These are phyloP conservation scores for Aspergillus arachidicola DNA, from an alignment of 2,329 filamentous ascomycete genomes.

Conservation along the genomic window DNA sequence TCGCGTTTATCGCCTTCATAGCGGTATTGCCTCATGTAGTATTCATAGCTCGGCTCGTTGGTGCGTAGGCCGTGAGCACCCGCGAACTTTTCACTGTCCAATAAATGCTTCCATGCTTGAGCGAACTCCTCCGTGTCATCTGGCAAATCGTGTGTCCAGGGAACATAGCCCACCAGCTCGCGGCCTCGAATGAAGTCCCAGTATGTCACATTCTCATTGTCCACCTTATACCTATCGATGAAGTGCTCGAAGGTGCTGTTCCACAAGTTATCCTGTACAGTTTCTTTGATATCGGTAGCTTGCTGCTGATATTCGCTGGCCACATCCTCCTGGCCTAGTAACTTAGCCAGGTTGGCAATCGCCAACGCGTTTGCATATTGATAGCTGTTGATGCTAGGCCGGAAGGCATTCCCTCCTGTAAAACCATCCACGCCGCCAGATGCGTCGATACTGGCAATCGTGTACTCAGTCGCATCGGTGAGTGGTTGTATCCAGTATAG, in stretches of 20 bases:
- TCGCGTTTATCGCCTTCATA: conserved; percentile 41
- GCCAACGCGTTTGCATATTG: conserved; percentile 48
- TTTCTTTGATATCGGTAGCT: conserved; percentile 39
- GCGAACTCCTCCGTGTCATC: conserved; percentile 43
- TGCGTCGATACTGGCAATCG: conserved; percentile 48
- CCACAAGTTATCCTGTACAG: conserved; percentile 46
- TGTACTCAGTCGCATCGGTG: conserved; percentile 50
- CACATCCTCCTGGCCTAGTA: conserved; percentile 28
- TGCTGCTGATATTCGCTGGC: conserved; percentile 27
- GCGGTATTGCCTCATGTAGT: conserved; percentile 42
- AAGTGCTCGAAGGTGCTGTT: conserved; percentile 49
- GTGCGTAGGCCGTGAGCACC: conserved; percentile 45
- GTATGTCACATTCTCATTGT: conserved; percentile 41
- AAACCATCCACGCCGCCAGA: conserved; percentile 42
- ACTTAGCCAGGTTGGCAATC: conserved; percentile 42
- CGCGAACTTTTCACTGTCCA: conserved; percentile 37
- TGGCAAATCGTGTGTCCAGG: conserved; percentile 48
- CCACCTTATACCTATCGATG: conserved; percentile 45
- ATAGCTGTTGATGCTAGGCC: conserved; percentile 50
- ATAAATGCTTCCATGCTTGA: conserved; percentile 28
- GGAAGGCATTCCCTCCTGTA: conserved; percentile 43
- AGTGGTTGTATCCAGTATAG: conserved; percentile 49
- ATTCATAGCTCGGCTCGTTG: conserved; percentile 48
- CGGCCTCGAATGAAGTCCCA: conserved; percentile 44
- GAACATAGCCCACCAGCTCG: conserved; percentile 48